A percentile compares a stretch with the other conserved stretches of the same genome.
phyloP scores from a whole-genome alignment of 1,284 basidiomycete genomes.

The Puccinia novopanici region DNA sequence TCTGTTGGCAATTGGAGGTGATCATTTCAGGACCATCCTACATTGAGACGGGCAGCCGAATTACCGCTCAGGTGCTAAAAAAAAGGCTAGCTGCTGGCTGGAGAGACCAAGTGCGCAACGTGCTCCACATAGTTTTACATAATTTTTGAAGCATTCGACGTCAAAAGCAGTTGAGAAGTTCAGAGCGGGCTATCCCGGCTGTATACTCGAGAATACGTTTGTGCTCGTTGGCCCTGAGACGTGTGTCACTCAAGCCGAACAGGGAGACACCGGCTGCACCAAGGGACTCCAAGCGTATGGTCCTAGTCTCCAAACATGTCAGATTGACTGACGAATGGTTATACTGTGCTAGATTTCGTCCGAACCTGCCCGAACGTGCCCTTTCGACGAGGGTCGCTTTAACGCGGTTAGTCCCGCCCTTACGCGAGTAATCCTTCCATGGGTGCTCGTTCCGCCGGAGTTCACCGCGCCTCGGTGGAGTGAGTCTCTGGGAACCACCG shows the following conservation, averaged over 20 bases:
- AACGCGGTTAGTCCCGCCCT: background rate
- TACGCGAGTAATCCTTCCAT: background rate
- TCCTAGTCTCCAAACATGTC: background rate
- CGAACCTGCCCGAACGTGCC: background rate
- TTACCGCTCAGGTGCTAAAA: no score
- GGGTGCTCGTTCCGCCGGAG: background rate
- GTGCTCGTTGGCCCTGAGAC: background rate
- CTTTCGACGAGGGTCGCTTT: background rate
- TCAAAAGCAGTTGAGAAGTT: background rate
- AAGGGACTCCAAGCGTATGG: background rate
- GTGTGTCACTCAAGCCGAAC: background rate
- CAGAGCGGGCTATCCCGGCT: background rate
- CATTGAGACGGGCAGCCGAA: no score
- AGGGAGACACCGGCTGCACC: background rate
- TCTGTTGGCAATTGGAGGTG: no score
- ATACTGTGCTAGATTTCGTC: background rate
- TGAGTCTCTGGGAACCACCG: no score
- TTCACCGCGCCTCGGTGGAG: background rate
- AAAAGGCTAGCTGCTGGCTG: no score
- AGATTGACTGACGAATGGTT: background rate
- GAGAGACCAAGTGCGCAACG: no score
- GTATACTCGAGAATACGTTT: background rate
- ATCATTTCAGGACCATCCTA: no score
- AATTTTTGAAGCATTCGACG: no score
- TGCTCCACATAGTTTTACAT: no score